Evolutionary conservation across 176 grass and related monocot species (phyloP).

Genomic region (Oryza glaberrima): DNA sequence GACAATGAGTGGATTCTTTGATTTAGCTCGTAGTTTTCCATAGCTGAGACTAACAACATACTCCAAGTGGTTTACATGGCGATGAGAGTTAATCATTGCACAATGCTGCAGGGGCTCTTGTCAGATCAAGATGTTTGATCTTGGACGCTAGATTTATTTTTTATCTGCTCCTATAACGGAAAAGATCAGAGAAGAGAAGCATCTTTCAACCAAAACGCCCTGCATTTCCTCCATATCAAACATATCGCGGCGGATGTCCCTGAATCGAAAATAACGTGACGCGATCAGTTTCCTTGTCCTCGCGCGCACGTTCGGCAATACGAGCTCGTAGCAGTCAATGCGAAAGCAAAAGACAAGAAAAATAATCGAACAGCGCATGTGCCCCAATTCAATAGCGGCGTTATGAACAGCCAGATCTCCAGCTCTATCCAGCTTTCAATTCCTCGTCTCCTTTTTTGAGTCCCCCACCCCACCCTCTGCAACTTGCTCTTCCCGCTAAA

Average conservation of each 20-base stretch:
- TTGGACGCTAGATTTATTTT: background rate
- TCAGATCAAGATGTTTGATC: background rate
- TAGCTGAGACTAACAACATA: background rate
- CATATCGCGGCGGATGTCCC: background rate
- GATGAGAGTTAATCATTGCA: background rate
- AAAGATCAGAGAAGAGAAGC: background rate
- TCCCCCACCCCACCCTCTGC: background rate
- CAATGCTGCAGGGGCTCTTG: background rate
- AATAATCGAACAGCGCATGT: slow-evolving; percentile 31
- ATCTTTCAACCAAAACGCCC: background rate
- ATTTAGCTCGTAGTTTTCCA: background rate
- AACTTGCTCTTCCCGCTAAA: slow-evolving; percentile 18
- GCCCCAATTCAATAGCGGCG: background rate
- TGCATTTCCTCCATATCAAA: background rate
- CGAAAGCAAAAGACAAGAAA: background rate
- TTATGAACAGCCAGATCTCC: slow-evolving; percentile 1
- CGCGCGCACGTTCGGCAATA: background rate
- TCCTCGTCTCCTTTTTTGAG: slow-evolving; percentile 7
- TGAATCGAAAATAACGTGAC: background rate
- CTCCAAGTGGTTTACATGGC: too few relatives aligned
- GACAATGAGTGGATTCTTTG: background rate
- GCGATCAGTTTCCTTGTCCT: background rate
- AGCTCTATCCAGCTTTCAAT: background rate
- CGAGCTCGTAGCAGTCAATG: background rate
- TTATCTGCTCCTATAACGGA: background rate